phyloP scores from a whole-genome alignment of 345 rosid species.

The Aquilaria yunnanensis region DNA sequence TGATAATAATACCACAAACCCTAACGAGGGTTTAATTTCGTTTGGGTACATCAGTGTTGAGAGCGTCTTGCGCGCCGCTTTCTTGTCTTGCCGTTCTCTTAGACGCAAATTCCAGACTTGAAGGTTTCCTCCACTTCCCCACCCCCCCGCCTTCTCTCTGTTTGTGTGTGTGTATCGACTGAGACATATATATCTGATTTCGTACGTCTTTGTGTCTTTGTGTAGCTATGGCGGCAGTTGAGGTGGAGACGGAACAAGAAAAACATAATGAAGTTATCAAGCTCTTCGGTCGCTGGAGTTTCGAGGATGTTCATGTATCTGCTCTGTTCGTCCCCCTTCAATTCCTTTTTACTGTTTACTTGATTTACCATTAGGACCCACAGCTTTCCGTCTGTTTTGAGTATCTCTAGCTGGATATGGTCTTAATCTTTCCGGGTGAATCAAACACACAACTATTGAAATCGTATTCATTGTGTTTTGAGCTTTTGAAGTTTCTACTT shows the following conservation, averaged over 20 bases:
- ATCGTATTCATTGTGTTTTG: no score
- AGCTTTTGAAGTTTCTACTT: no score
- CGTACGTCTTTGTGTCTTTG: neutral
- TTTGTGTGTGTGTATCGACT: neutral
- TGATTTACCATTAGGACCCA: neutral
- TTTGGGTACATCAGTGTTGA: no score
- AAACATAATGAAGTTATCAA: conserved; percentile 45
- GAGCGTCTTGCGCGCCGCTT: neutral
- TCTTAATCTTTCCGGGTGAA: no score
- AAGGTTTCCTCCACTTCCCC: neutral
- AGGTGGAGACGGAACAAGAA: conserved; percentile 4
- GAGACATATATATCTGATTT: neutral
- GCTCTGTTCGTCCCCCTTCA: neutral
- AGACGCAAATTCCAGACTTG: neutral
- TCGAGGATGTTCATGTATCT: conserved; percentile 61
- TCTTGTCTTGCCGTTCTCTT: neutral
- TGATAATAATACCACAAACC: no score
- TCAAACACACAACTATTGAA: no score
- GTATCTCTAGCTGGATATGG: no score
- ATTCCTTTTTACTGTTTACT: neutral
- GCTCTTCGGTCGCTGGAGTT: conserved; percentile 87
- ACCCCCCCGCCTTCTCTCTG: no score
- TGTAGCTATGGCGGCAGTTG: conserved; percentile 24
- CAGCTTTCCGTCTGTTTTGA: no score
- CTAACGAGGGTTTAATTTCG: neutral